Conservation (phyloP, 2,329 filamentous ascomycete genomes). For the Arthrobotrys sphaeroides region DNA sequence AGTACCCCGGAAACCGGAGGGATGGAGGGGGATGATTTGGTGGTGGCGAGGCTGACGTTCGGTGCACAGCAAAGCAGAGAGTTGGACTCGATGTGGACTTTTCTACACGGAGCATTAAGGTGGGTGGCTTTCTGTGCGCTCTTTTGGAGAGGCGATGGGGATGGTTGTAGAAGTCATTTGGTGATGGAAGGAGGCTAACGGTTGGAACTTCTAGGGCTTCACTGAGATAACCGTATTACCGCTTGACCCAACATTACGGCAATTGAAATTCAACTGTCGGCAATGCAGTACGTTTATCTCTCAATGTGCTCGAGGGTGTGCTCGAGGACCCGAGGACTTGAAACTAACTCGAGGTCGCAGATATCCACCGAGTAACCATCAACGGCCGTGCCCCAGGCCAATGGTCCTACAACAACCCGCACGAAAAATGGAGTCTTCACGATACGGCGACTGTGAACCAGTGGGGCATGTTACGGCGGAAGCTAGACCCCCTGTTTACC, state of each 20-base stretch:
- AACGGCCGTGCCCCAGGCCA: slow-evolving; percentile 55
- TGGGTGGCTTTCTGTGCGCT: slow-evolving; percentile 25
- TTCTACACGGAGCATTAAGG: slow-evolving; percentile 73
- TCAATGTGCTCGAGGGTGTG: too few species aligned
- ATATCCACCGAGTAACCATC: slow-evolving; percentile 40
- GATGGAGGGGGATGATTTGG: slow-evolving; percentile 48
- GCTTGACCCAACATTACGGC: slow-evolving; percentile 66
- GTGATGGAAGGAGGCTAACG: slow-evolving; percentile 23
- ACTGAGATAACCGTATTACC: slow-evolving; percentile 83
- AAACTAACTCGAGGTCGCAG: slow-evolving; percentile 9
- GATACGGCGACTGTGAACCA: slow-evolving; percentile 73
- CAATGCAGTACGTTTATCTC: slow-evolving; percentile 65
- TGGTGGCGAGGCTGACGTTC: slow-evolving; percentile 58
- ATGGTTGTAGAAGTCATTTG: background rate
- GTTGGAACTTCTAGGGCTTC: slow-evolving; percentile 66
- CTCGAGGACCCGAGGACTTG: background rate
- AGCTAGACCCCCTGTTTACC: slow-evolving; percentile 69
- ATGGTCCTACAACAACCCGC: slow-evolving; percentile 70
- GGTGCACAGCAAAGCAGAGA: slow-evolving; percentile 77
- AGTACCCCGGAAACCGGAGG: slow-evolving; percentile 16
- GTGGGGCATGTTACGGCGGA: slow-evolving; percentile 78
- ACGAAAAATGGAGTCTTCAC: slow-evolving; percentile 72
- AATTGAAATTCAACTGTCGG: slow-evolving; percentile 70
- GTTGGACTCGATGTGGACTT: slow-evolving; percentile 92
- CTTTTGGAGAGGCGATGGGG: background rate